A percentile compares a stretch with the other conserved stretches of the same genome.
Conservation (phyloP, 768 basidiomycete species). For the Podaxis carcinomalis region DNA sequence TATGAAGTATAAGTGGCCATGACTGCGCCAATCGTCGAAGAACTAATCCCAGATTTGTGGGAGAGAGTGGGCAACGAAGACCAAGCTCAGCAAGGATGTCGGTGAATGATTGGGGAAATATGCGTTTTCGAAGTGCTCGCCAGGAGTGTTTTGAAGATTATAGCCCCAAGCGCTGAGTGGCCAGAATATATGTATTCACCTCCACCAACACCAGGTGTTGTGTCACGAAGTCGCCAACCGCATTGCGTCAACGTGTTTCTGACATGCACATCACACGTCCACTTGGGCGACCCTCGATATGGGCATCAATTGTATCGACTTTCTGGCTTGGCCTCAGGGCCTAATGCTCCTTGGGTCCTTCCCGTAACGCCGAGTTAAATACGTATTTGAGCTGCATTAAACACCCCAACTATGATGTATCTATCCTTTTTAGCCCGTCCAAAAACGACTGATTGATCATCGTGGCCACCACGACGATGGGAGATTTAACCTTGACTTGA, state of each 20-base stretch:
- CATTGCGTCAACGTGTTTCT: conserved; percentile 31
- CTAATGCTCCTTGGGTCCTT: background rate
- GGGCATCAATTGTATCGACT: background rate
- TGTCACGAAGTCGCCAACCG: conserved; percentile 3
- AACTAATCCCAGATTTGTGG: conserved; percentile 13
- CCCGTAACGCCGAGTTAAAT: background rate
- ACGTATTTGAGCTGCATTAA: conserved; percentile 1
- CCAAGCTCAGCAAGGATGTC: conserved; percentile 8
- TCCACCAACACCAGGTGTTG: background rate
- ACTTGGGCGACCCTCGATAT: conserved; percentile 7
- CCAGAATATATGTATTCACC: conserved; percentile 5
- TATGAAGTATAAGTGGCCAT: conserved; percentile 16
- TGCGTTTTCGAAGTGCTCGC: conserved; percentile 7
- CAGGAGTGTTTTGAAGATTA: conserved; percentile 10
- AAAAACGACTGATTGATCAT: background rate
- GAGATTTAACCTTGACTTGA: background rate
- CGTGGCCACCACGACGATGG: background rate
- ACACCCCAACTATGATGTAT: background rate
- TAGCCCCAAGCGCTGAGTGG: background rate
- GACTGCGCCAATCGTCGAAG: conserved; percentile 2
- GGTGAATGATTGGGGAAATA: background rate
- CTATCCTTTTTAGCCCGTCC: background rate
- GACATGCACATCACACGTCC: conserved; percentile 22
- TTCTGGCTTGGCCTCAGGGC: background rate
- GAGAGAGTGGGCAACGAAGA: conserved; percentile 4